phyloP scores from a whole-genome alignment of 371 early-diverging fungal species.

The Synchytrium microbalum region DNA sequence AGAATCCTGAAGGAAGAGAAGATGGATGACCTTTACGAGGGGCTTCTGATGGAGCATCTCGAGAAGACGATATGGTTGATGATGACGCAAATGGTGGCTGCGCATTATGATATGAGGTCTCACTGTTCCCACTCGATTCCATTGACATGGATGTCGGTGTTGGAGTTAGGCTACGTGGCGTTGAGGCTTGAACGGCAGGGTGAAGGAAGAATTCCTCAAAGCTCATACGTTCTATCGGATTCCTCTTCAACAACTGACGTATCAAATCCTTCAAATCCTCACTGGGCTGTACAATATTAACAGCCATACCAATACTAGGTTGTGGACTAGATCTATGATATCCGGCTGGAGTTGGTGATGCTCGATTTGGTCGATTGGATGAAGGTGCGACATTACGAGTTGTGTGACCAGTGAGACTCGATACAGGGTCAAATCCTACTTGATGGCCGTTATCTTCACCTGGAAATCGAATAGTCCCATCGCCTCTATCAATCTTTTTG shows the following conservation, averaged over 20 bases:
- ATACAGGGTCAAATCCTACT: constrained; percentile 2
- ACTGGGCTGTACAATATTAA: constrained; percentile 18
- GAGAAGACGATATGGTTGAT: background rate
- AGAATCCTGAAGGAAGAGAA: too few species aligned
- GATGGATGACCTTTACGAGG: too few species aligned
- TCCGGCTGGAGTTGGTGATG: background rate
- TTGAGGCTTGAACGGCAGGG: constrained; percentile 37
- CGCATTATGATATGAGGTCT: background rate
- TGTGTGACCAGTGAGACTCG: constrained; percentile 4
- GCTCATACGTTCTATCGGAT: constrained; percentile 75
- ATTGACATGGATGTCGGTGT: background rate
- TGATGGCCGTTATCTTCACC: background rate
- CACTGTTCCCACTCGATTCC: constrained; percentile 7
- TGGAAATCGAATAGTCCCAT: constrained; percentile 77
- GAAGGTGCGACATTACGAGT: constrained; percentile 12
- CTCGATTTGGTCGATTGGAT: background rate
- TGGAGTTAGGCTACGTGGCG: too few species aligned
- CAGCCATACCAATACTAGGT: constrained; percentile 6
- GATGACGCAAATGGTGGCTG: constrained; percentile 1
- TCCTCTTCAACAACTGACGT: constrained; percentile 66
- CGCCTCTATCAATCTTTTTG: constrained; percentile 72
- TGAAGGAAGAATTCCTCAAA: constrained; percentile 91
- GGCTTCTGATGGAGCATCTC: too few species aligned
- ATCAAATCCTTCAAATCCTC: constrained; percentile 58
- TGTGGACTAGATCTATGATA: background rate